A percentile compares a stretch with the other conserved stretches of the same genome.
Evolutionary conservation across 176 grass and related monocot genomes (phyloP).

Genomic region (Oryza coarctata): DNA sequence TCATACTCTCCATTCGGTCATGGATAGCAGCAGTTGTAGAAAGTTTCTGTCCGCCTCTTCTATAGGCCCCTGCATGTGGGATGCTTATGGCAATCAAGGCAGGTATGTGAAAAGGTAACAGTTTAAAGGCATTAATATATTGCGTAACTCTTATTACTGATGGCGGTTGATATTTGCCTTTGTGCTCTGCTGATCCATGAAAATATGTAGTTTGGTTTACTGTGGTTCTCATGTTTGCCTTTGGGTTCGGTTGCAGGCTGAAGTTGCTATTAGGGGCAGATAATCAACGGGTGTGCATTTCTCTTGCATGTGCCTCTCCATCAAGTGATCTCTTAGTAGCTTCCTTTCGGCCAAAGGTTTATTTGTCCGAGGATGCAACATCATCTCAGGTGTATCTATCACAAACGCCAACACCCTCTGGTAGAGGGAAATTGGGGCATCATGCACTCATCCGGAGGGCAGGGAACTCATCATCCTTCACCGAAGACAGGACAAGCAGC

Average conservation of each 20-base stretch:
- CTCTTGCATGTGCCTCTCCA: conserved; percentile 51
- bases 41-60: conserved; percentile 80
- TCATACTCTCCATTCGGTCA: conserved; percentile 65
- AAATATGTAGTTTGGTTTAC: background rate
- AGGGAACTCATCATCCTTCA: conserved; percentile 32
- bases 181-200: background rate
- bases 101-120: conserved; percentile 33
- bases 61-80: conserved; percentile 76
- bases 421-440: conserved; percentile 52
- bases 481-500: conserved; percentile 28
- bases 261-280: conserved; percentile 46
- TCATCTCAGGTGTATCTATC: conserved; percentile 48
- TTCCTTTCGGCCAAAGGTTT: conserved; percentile 69
- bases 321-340: conserved; percentile 57
- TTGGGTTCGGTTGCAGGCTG: conserved; percentile 44
- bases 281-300: conserved; percentile 57
- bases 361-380: conserved; percentile 13
- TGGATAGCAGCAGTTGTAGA: conserved; percentile 42
- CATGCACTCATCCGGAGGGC: conserved; percentile 55
- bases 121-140: background rate
- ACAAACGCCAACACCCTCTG: conserved; percentile 32
- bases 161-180: background rate
- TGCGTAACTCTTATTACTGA: background rate
- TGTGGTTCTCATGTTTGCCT: background rate
- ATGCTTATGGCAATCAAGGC: conserved; percentile 42